Conservation (phyloP, 116 monocot species). For the Posidonia oceanica region DNA sequence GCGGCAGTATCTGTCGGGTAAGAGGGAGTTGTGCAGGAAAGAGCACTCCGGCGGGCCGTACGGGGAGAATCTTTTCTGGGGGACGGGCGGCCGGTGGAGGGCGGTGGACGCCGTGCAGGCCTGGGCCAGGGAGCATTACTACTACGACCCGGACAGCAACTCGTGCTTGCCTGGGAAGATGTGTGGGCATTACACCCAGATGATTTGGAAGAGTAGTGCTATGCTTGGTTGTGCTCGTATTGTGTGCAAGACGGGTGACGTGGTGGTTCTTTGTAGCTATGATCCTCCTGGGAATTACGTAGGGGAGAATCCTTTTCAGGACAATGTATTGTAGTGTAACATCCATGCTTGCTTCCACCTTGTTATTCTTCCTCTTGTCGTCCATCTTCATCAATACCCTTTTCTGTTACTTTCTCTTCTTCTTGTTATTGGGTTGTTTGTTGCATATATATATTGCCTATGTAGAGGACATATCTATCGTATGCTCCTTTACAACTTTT, state of each 20-base stretch:
- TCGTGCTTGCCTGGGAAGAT: conserved; percentile 7
- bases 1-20: conserved; percentile 12
- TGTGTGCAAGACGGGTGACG: conserved; percentile 10
- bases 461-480: too few species aligned
- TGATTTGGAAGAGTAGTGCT: conserved; percentile 18
- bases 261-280: conserved; percentile 19
- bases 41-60: conserved; percentile 16
- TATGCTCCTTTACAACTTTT: too few species aligned
- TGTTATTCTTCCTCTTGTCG: too few species aligned
- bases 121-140: conserved; percentile 21
- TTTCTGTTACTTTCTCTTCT: too few species aligned
- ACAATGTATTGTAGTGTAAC: not conserved
- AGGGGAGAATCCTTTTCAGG: conserved; percentile 20
- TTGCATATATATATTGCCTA: too few species aligned
- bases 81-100: conserved; percentile 9
- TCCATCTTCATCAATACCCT: too few species aligned
- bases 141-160: conserved; percentile 15
- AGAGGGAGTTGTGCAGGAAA: conserved; percentile 15
- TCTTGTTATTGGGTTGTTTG: too few species aligned
- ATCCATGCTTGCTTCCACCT: too few species aligned
- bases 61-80: conserved; percentile 40
- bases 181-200: conserved; percentile 29
- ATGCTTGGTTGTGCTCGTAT: conserved; percentile 21
- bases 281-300: conserved; percentile 25
- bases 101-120: conserved; percentile 16